phyloP scores from a whole-genome alignment of 345 rosid species.

The Diplotaxis tenuifolia region DNA sequence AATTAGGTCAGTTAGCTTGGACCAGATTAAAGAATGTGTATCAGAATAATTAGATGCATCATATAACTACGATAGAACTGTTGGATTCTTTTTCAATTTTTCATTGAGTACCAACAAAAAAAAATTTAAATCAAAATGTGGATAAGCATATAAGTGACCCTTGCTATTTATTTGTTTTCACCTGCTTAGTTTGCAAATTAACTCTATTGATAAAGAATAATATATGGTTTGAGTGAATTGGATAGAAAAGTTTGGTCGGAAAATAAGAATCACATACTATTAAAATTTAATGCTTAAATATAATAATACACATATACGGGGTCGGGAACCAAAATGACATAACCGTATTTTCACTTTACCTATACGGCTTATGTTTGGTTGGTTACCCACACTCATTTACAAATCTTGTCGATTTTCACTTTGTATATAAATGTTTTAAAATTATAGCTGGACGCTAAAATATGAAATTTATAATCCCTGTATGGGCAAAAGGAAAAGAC shows the following conservation, averaged over 20 bases:
- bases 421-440: background rate
- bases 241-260: constrained; percentile 28
- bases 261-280: constrained; percentile 21
- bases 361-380: constrained; percentile 18
- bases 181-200: background rate
- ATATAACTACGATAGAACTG: background rate
- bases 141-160: background rate
- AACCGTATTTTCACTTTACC: constrained; percentile 22
- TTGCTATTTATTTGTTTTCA: background rate
- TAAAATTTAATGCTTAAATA: background rate
- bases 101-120: background rate
- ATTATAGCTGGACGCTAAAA: background rate
- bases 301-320: background rate
- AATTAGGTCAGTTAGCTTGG: constrained; percentile 15
- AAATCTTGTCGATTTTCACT: constrained; percentile 2
- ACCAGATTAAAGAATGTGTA: background rate
- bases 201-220: background rate
- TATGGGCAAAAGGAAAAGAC: background rate
- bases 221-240: constrained; percentile 15
- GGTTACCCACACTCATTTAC: constrained; percentile 27
- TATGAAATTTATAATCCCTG: background rate
- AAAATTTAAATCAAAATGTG: background rate
- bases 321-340: constrained; percentile 12
- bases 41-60: background rate
- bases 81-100: background rate